Evolutionary conservation across 768 basidiomycete species (phyloP), one percentile per base, ranked within the genome.

Genomic region (Trametes punicea): DNA sequence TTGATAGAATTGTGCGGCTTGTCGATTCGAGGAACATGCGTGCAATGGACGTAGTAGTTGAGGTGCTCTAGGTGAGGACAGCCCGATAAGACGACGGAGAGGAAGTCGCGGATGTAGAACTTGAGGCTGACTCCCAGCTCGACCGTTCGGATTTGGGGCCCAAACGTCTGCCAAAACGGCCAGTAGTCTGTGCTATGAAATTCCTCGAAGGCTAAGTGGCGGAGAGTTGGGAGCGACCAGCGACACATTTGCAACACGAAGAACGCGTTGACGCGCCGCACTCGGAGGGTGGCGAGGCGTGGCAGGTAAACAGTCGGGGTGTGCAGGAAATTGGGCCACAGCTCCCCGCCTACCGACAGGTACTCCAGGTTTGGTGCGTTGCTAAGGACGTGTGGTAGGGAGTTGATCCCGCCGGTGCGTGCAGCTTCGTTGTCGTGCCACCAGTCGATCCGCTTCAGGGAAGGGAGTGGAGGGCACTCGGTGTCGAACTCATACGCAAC

Each of bases 361-460:
- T 81, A 86, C 46, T 76, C 73, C 45, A 88, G 64, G 55, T 79
- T 81, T 6, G 86, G 83, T 3, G 84, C 67, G 42, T 69, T 71
- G 8, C 66, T 70, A 23, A 88, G 75, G 56, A 85, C 81, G 48
- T 77, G 69, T 2, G 65, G 63, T 38, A 88, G 70, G 6, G 79
- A 82, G 67, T 88, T 87, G 57, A 87, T 81, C 6, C 85, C 86
- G 2, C 85, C 85, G 16, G 81, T 75, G 41, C 81, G 76, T 34
- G 81, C 79, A 20, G 85, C 85, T 33, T 69, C 66, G 57, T 68
- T 71, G 60, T 80, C 67, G 63, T 86, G 78, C 82, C 83, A 87
- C 84, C 85, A 88, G 46, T 87, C 85, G 27, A 88, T 75, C 25
- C 84, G 80, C 40, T 77, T 79, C 36, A 88, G 72, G 20, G 79